A percentile compares a stretch with the other conserved stretches of the same genome.
Conservation (phyloP, 306 rosid genomes). For the Gleditsia sinensis region DNA sequence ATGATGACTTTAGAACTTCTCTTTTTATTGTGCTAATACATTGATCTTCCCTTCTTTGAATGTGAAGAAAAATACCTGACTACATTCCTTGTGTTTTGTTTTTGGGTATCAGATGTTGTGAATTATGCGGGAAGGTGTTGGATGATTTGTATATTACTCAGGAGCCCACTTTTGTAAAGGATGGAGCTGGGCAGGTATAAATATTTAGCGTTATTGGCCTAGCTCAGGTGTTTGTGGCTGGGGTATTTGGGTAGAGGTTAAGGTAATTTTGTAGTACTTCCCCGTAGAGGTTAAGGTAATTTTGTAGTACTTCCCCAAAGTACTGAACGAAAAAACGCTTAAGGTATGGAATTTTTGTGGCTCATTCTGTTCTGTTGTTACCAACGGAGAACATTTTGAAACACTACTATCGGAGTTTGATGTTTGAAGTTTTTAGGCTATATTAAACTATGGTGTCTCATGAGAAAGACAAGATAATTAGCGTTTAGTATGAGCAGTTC, state of each 20-base stretch:
- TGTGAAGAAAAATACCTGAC: neutral
- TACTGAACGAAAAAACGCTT: neutral
- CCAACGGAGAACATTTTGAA: neutral
- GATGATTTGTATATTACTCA: conserved; percentile 17
- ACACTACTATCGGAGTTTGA: neutral
- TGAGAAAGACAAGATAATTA: neutral
- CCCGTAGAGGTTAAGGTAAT: neutral
- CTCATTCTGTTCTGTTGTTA: neutral
- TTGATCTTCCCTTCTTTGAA: conserved; percentile 1
- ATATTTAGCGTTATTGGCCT: neutral
- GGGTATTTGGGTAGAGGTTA: conserved; percentile 10
- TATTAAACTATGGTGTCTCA: neutral
- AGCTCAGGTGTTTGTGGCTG: neutral
- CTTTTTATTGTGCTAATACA: neutral
- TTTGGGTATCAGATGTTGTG: conserved; percentile 17
- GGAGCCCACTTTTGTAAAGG: conserved; percentile 20
- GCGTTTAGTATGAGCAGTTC: neutral
- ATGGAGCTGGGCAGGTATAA: conserved; percentile 17
- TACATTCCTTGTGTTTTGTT: neutral
- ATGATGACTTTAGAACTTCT: neutral
- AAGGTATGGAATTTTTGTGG: neutral
- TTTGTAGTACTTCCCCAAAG: neutral
- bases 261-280: neutral
- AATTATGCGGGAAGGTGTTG: conserved; percentile 19
- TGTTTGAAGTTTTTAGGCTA: too few relatives aligned